Conservation (phyloP, 352 stramenopile genomes). For the Phytophthora multivora region DNA sequence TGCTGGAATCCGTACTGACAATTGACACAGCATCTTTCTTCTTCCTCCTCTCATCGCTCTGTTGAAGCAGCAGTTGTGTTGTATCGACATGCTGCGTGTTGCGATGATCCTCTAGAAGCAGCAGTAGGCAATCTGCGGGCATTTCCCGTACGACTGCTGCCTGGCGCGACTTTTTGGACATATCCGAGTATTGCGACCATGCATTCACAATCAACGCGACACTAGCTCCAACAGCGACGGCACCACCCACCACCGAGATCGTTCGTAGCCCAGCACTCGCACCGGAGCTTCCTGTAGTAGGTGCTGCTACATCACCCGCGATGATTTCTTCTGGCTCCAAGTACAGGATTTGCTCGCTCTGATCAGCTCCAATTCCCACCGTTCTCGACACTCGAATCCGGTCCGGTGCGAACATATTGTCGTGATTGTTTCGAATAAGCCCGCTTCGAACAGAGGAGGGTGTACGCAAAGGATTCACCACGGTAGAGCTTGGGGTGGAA, state of each 20-base stretch:
- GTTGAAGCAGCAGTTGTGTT: constrained; percentile 37
- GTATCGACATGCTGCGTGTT: constrained; percentile 32
- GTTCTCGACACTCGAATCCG: constrained; percentile 72
- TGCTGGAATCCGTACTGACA: constrained; percentile 10
- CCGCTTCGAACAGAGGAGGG: constrained; percentile 38
- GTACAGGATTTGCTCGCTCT: constrained; percentile 75
- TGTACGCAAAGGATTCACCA: constrained; percentile 54
- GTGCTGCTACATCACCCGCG: constrained; percentile 53
- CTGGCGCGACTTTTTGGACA: constrained; percentile 62
- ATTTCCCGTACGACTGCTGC: constrained; percentile 76
- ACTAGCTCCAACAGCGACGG: constrained; percentile 77
- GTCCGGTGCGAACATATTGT: constrained; percentile 80
- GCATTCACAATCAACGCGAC: constrained; percentile 79
- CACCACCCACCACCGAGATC: constrained; percentile 72
- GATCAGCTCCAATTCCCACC: constrained; percentile 59
- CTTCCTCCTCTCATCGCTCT: constrained; percentile 35
- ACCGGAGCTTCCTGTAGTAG: constrained; percentile 25
- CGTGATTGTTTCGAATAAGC: constrained; percentile 79
- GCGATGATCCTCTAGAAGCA: constrained; percentile 73
- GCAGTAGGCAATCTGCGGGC: constrained; percentile 68
- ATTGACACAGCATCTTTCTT: constrained; percentile 26
- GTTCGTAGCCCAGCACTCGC: constrained; percentile 47
- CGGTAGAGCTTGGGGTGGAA: constrained; percentile 71
- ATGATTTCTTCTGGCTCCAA: constrained; percentile 80
- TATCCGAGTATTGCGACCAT: constrained; percentile 85